Conservation (phyloP, 2,329 filamentous ascomycete genomes). For the Fusarium redolens region DNA sequence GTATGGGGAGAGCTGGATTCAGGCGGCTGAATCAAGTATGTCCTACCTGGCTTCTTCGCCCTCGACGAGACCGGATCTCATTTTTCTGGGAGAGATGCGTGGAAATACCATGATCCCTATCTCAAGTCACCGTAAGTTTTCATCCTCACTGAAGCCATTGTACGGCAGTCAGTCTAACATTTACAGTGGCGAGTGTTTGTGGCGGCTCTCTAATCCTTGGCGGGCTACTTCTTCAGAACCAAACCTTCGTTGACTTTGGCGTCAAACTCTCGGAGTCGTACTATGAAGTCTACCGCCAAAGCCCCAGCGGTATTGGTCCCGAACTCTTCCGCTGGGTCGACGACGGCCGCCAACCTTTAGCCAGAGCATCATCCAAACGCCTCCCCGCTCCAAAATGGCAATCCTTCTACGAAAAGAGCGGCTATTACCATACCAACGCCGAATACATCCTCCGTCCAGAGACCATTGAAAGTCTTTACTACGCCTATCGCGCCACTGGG, state of each 20-base stretch:
- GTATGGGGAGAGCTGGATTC: constrained; percentile 1
- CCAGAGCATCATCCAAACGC: constrained; percentile 14
- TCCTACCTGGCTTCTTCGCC: constrained; percentile 2
- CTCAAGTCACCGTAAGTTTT: constrained; percentile 2
- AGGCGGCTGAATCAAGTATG: constrained; percentile 5
- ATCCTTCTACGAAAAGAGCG: constrained; percentile 25
- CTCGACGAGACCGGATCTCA: neutral
- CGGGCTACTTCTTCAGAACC: neutral
- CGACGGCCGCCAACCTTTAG: constrained; percentile 16
- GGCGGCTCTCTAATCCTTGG: neutral
- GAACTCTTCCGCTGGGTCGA: constrained; percentile 39
- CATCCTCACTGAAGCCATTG: fast-evolving
- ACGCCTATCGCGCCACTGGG: constrained; percentile 33
- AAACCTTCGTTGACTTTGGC: constrained; percentile 6
- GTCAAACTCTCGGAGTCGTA: neutral
- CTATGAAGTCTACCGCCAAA: constrained; percentile 33
- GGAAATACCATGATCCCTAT: neutral
- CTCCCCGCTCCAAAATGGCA: constrained; percentile 11
- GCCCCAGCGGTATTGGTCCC: constrained; percentile 24
- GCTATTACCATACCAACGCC: constrained; percentile 14
- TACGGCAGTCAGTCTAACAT: neutral
- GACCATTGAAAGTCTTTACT: constrained; percentile 34
- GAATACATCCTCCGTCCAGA: constrained; percentile 36
- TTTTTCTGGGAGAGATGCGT: constrained; percentile 2
- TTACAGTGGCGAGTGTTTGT: constrained; percentile 6